phyloP scores from a whole-genome alignment of 768 basidiomycete species.

The Leccinum subtestaceum region DNA sequence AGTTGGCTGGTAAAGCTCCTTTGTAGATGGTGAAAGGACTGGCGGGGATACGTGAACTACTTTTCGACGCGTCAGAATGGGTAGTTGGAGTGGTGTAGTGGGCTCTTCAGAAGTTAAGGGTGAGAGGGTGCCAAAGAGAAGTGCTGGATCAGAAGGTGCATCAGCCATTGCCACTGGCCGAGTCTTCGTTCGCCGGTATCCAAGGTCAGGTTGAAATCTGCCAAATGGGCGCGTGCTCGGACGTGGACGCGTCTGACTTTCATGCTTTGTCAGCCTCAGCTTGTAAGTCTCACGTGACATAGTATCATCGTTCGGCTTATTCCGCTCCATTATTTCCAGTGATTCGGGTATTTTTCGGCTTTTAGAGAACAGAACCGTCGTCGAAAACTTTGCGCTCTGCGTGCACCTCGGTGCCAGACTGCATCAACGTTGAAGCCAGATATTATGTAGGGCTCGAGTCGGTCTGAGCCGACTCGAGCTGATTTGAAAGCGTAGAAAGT shows the following conservation, averaged over 20 bases:
- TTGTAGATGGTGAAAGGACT: constrained; percentile 36
- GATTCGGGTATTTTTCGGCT: no score
- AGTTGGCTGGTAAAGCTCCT: constrained; percentile 40
- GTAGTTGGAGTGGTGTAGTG: constrained; percentile 4
- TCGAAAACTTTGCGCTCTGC: no score
- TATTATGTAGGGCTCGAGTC: no score
- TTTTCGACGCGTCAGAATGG: constrained; percentile 11
- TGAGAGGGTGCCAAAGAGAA: constrained; percentile 18
- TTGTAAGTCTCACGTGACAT: constrained; percentile 8
- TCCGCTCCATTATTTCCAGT: no score
- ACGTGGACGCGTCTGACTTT: not conserved
- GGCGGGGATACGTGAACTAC: constrained; percentile 40
- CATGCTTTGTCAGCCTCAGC: constrained; percentile 12
- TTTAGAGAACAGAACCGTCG: no score
- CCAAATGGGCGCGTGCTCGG: constrained; percentile 5
- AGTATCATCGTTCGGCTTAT: not conserved
- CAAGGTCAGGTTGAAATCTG: not conserved
- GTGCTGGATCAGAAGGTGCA: constrained; percentile 10
- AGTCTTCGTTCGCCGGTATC: not conserved
- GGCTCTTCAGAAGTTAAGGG: constrained; percentile 16
- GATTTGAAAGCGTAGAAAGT: no score
- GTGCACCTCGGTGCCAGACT: no score
- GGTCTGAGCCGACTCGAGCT: no score
- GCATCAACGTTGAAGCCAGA: no score
- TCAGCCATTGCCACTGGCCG: constrained; percentile 16